Conservation (phyloP, 495 filamentous ascomycete genomes). For the Penicillium parvum region DNA sequence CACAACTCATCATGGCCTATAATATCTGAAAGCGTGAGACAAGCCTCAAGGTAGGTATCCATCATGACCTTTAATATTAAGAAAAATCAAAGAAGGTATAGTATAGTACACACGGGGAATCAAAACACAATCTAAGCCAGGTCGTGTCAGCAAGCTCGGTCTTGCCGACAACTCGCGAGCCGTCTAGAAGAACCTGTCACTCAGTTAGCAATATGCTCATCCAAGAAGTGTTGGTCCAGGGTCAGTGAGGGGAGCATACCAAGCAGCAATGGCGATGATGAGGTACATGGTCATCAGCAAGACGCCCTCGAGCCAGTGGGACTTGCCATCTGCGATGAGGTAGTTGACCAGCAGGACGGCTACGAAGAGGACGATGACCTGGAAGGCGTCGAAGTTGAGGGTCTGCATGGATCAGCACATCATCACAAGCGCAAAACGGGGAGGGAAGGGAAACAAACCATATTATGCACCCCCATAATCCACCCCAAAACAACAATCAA, state of each 20-base stretch:
- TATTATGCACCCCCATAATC: slow-evolving; percentile 55
- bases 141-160: too few species aligned
- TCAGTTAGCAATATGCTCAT: neutral
- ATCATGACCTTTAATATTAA: too few species aligned
- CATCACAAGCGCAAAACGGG: neutral
- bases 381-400: slow-evolving; percentile 76
- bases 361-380: slow-evolving; percentile 75
- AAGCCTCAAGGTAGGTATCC: too few species aligned
- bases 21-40: too few species aligned
- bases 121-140: too few species aligned
- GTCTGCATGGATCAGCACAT: slow-evolving; percentile 42
- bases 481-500: slow-evolving; percentile 76
- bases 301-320: slow-evolving; percentile 69
- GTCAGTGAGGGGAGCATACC: slow-evolving; percentile 40
- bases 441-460: slow-evolving; percentile 24
- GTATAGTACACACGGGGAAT: too few species aligned
- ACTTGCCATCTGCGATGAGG: slow-evolving; percentile 62
- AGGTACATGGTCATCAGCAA: slow-evolving; percentile 68
- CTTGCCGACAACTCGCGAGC: too few species aligned
- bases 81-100: too few species aligned
- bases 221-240: too few species aligned
- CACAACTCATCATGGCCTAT: too few species aligned
- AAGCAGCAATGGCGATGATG: slow-evolving; percentile 62
- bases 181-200: neutral
- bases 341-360: slow-evolving; percentile 75